Conservation (phyloP, 345 rosid species). For the Brassica napus region DNA sequence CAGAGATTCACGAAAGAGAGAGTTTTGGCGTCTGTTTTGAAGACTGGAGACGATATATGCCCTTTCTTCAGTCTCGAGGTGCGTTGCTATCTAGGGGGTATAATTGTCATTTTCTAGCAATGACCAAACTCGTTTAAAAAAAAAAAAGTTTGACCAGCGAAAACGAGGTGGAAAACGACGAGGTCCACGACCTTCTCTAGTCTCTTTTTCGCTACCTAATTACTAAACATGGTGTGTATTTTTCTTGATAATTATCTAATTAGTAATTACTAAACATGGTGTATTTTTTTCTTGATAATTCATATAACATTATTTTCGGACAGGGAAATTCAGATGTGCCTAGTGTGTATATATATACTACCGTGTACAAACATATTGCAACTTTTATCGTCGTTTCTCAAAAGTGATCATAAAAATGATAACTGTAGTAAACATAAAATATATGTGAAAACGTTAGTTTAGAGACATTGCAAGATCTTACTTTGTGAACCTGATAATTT, state of each 20-base stretch:
- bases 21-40: slow-evolving; percentile 1
- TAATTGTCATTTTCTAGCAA: neutral
- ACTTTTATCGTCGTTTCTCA: neutral
- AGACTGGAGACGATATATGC: slow-evolving; percentile 11
- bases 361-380: neutral
- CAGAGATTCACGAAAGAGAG: neutral
- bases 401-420: neutral
- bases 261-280: no score
- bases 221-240: no score
- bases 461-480: neutral
- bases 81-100: neutral
- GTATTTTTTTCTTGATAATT: neutral
- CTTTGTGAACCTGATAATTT: neutral
- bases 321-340: neutral
- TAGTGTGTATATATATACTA: neutral
- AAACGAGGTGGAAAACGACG: neutral
- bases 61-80: neutral
- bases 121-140: neutral
- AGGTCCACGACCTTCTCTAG: neutral
- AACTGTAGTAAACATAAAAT: neutral
- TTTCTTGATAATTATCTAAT: no score
- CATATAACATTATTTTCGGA: neutral
- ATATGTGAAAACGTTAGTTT: neutral
- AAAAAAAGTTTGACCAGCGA: neutral
- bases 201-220: neutral